Conservation (phyloP, 2,329 filamentous ascomycete species). For the Botrytis paeoniae region DNA sequence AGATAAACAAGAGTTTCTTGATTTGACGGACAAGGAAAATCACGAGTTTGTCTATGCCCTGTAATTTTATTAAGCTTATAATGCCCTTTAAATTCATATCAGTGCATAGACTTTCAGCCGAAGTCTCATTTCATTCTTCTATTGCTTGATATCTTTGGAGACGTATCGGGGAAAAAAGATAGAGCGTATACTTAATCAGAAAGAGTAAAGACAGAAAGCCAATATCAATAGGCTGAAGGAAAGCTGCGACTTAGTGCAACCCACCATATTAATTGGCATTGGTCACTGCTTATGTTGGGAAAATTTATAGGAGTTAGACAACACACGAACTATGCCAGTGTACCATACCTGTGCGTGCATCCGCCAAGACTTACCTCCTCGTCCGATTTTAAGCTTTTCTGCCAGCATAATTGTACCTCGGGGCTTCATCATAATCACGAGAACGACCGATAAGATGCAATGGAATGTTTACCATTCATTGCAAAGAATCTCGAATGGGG, state of each 20-base stretch:
- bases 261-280: neutral
- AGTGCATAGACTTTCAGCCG: neutral
- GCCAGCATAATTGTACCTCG: neutral
- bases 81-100: neutral
- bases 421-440: neutral
- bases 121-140: neutral
- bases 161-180: neutral
- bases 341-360: neutral
- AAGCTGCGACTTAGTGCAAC: neutral
- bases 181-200: neutral
- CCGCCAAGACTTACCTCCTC: neutral
- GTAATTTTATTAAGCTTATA: constrained; percentile 20
- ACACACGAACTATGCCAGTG: neutral
- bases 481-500: neutral
- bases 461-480: neutral
- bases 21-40: constrained; percentile 38
- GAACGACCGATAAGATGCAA: neutral
- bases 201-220: neutral
- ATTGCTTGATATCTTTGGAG: neutral
- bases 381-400: neutral
- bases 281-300: neutral
- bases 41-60: constrained; percentile 36
- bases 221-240: neutral
- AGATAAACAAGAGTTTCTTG: constrained; percentile 37
- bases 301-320: neutral